Evolutionary conservation across 345 rosid genomes (phyloP).

Genomic region (Ceriops zippeliana): DNA sequence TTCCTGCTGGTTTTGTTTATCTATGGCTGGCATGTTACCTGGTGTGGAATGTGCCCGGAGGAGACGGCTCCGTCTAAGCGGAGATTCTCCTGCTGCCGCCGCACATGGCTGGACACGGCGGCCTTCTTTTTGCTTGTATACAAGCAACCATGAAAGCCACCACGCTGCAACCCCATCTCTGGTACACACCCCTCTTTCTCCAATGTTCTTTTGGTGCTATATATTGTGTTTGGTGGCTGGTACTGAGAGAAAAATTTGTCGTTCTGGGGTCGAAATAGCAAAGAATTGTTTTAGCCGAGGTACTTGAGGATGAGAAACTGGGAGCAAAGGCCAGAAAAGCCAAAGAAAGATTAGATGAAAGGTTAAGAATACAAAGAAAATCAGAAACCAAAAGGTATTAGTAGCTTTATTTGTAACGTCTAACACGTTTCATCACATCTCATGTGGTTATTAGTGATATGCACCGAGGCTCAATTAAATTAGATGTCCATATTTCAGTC

Average conservation of each 20-base stretch:
- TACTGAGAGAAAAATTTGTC: slow-evolving; percentile 4
- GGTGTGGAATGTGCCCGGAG: slow-evolving; percentile 85
- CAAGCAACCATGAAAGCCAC: slow-evolving; percentile 45
- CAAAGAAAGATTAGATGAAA: slow-evolving; percentile 66
- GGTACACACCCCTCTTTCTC: slow-evolving; percentile 20
- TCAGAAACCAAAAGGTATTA: slow-evolving; percentile 36
- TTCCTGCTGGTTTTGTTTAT: neutral
- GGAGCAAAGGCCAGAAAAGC: slow-evolving; percentile 72
- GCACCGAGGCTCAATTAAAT: too few species aligned
- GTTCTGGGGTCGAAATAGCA: slow-evolving; percentile 20
- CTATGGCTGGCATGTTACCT: slow-evolving; percentile 83
- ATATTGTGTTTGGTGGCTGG: neutral
- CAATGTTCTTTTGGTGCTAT: neutral
- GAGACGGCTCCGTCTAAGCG: slow-evolving; percentile 60
- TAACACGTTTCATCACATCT: slow-evolving; percentile 10
- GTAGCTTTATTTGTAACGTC: neutral
- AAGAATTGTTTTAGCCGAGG: slow-evolving; percentile 33
- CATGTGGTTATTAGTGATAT: too few species aligned
- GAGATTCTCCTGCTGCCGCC: slow-evolving; percentile 30
- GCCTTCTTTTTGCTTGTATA: slow-evolving; percentile 54
- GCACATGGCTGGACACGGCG: slow-evolving; percentile 41
- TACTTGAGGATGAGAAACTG: slow-evolving; percentile 47
- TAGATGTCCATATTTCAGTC: neutral
- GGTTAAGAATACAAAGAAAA: slow-evolving; percentile 42
- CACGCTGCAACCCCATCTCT: slow-evolving; percentile 29